A percentile compares a stretch with the other conserved stretches of the same genome.
Conservation (phyloP, 108 stramenopile species). For the Parmales sp. region DNA sequence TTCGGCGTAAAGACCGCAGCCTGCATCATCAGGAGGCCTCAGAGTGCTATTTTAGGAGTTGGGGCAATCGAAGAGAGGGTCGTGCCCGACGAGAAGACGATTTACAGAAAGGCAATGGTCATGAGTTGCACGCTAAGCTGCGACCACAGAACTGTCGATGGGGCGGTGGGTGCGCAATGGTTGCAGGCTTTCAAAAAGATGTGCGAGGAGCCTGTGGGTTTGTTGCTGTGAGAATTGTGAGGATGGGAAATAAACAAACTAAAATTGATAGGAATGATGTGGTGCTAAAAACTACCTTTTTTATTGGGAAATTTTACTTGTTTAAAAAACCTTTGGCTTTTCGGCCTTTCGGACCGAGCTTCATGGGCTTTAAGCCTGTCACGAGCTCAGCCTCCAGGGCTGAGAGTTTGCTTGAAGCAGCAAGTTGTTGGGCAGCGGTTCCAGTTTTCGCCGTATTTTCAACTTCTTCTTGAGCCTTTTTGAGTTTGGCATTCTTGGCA, state of each 20-base stretch:
- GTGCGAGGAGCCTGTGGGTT: slow-evolving; percentile 67
- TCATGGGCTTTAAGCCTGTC: no score
- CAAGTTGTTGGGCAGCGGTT: no score
- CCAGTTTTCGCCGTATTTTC: no score
- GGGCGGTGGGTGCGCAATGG: slow-evolving; percentile 94
- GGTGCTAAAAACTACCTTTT: neutral
- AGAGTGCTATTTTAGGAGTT: slow-evolving; percentile 84
- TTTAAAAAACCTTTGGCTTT: no score
- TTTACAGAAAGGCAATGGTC: slow-evolving; percentile 64
- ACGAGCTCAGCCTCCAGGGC: no score
- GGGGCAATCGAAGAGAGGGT: slow-evolving; percentile 83
- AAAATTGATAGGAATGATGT: neutral
- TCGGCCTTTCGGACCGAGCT: no score
- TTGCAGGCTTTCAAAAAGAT: slow-evolving; percentile 79
- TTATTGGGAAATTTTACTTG: no score
- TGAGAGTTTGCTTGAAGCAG: no score
- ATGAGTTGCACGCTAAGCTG: slow-evolving; percentile 91
- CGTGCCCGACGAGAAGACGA: slow-evolving; percentile 66
- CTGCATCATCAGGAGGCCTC: slow-evolving; percentile 92
- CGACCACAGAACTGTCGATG: slow-evolving; percentile 98
- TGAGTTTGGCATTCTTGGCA: no score
- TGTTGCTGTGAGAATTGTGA: slow-evolving; percentile 22
- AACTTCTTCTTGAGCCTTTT: no score
- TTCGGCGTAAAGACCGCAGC: slow-evolving; percentile 90
- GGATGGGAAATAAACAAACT: neutral